phyloP scores from a whole-genome alignment of 2,329 filamentous ascomycete species.

The Claviceps pazoutovae region DNA sequence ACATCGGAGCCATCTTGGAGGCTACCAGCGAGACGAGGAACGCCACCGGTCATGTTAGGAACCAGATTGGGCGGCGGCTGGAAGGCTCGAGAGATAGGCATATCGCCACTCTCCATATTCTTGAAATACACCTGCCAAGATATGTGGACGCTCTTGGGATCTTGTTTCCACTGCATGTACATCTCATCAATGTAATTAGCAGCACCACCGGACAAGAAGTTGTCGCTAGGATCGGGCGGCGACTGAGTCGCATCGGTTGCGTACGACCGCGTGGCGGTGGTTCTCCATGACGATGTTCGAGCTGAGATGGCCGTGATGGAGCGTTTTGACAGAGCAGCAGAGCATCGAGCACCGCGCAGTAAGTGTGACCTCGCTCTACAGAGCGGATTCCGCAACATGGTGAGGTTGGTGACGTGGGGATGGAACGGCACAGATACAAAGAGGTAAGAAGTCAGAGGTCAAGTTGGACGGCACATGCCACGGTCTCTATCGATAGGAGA shows the following conservation, averaged over 20 bases:
- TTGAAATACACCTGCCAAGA: constrained; percentile 99
- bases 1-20: constrained; percentile 64
- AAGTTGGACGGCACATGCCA: constrained; percentile 16
- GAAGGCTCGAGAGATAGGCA: constrained; percentile 96
- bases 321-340: constrained; percentile 23
- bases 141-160: constrained; percentile 85
- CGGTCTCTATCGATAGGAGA: constrained; percentile 17
- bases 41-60: constrained; percentile 64
- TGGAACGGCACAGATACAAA: constrained; percentile 6
- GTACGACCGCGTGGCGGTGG: constrained; percentile 34
- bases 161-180: constrained; percentile 95
- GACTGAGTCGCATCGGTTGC: constrained; percentile 38
- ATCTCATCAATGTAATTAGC: constrained; percentile 99
- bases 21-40: constrained; percentile 58
- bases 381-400: constrained; percentile 61
- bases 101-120: constrained; percentile 97
- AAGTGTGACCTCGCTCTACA: constrained; percentile 52
- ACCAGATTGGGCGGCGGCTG: constrained; percentile 88
- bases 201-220: constrained; percentile 90
- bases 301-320: constrained; percentile 28
- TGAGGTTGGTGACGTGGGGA: constrained; percentile 14
- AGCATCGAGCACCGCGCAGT: constrained; percentile 38
- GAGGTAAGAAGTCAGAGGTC: constrained; percentile 10
- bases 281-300: constrained; percentile 29
- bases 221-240: constrained; percentile 72